Conservation (phyloP, 2,329 filamentous ascomycete genomes). For the Diaporthe citriasiana region DNA sequence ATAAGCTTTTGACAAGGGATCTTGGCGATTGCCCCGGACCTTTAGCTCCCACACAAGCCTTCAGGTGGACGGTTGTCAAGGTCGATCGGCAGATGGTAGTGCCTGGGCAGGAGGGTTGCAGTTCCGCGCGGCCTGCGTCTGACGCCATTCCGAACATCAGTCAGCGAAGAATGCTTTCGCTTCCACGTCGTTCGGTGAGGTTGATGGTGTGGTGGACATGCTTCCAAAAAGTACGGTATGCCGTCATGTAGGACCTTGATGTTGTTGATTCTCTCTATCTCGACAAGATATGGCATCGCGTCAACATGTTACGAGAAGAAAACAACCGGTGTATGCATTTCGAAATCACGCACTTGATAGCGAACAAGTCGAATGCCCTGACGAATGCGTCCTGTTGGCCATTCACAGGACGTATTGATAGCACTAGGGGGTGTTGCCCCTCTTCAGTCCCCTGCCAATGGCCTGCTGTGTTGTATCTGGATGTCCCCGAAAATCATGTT, state of each 20-base stretch:
- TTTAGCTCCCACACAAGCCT: constrained; percentile 3
- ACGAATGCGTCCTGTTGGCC: constrained; percentile 12
- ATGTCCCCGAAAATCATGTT: neutral
- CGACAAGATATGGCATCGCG: constrained; percentile 34
- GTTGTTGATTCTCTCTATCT: neutral
- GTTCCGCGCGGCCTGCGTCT: constrained; percentile 14
- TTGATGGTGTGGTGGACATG: neutral
- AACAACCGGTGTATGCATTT: constrained; percentile 22
- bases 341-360: constrained; percentile 35
- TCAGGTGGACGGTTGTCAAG: constrained; percentile 4
- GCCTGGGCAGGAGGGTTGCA: constrained; percentile 13
- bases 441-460: constrained; percentile 12
- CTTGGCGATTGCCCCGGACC: constrained; percentile 10
- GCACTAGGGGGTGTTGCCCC: constrained; percentile 18
- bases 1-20: constrained; percentile 33
- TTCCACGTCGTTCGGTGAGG: neutral
- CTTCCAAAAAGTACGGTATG: neutral
- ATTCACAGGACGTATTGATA: constrained; percentile 10
- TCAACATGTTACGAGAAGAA: constrained; percentile 28
- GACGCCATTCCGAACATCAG: constrained; percentile 1
- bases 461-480: constrained; percentile 6
- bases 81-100: constrained; percentile 20
- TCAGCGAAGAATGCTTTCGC: neutral
- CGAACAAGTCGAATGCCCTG: constrained; percentile 24
- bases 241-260: neutral